Base-by-base conservation (phyloP, 768 basidiomycete genomes). In the Suillus subaureus region DNA sequence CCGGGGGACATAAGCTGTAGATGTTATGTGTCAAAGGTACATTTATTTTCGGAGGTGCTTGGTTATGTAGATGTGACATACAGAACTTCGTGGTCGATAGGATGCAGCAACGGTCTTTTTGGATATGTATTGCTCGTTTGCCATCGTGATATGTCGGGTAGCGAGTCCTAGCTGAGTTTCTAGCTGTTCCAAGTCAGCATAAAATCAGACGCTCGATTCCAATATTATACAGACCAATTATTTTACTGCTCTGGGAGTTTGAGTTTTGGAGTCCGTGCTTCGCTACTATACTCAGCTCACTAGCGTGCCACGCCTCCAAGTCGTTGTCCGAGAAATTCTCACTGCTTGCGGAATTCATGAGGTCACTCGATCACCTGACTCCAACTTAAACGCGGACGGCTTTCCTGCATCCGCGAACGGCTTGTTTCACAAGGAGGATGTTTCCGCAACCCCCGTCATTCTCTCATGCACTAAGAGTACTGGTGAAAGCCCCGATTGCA, bases 1-100 rank as follows among this genome's bases (percentile, higher is more conserved):
- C 94, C 94, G 18, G 88, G 86, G 26, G 96, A 98, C 87, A 95
- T 94, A 69, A 85, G 80, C 92, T 95, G 71, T 31, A n/a, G 47
- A 61, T 60, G 42, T 64, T 49, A 51, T 47, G 39, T 63, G 66
- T 40, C 40, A 60, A 60, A 26, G 15, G 16, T 26, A 8, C 16
- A 42, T 49, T 45, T 9, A 15, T 18, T 18, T n/a, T 31, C 18
- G 11, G 33, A 45, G 7, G 28, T 26, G 67, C 6, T n/a, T 13
- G 26, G 21, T 58, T 9, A 16, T 28, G 31, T n/a, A 42, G 21
- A 52, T 43, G 15, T n/a, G 40, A 62, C 74, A 60, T 64, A 78
- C 81, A 71, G 77, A 79, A 69, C 76, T 78, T 21, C 73, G 72
- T n/a, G 81, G 80, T 0, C 79, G 70, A 66, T 81, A 82, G 3